These are phyloP conservation scores for Beauveria medogensis DNA, from an alignment of 2,329 filamentous ascomycete species.

Conservation along the genomic window DNA sequence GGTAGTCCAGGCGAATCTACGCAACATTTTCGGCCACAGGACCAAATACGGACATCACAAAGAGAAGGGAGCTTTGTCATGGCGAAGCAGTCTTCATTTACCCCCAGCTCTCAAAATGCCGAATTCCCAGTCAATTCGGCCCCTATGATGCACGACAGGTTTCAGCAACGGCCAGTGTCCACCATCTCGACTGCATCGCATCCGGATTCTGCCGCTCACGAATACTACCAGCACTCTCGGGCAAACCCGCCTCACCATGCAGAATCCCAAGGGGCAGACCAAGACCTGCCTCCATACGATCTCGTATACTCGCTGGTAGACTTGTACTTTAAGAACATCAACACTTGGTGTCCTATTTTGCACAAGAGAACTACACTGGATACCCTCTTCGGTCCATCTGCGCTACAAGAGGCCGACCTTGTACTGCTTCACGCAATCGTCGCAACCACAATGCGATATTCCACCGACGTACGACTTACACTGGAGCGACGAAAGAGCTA, in stretches of 20 bases:
- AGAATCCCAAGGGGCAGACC: slow-evolving; percentile 31
- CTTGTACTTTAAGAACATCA: slow-evolving; percentile 72
- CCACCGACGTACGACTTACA: slow-evolving; percentile 65
- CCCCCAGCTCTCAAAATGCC: slow-evolving; percentile 36
- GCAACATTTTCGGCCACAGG: slow-evolving; percentile 39
- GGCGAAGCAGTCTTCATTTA: slow-evolving; percentile 48
- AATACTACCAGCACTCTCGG: slow-evolving; percentile 34
- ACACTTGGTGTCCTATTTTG: slow-evolving; percentile 84
- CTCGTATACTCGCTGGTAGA: slow-evolving; percentile 65
- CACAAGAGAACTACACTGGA: slow-evolving; percentile 77
- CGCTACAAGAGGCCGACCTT: slow-evolving; percentile 71
- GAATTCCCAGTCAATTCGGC: slow-evolving; percentile 43
- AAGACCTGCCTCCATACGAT: slow-evolving; percentile 67
- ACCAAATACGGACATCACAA: slow-evolving; percentile 45
- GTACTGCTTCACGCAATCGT: slow-evolving; percentile 84
- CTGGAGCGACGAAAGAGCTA: slow-evolving; percentile 66
- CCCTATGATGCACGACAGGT: slow-evolving; percentile 41
- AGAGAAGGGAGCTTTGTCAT: slow-evolving; percentile 52
- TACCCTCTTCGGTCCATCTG: slow-evolving; percentile 67
- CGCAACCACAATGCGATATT: slow-evolving; percentile 79
- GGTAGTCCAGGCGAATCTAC: slow-evolving; percentile 44
- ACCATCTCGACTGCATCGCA: slow-evolving; percentile 32
- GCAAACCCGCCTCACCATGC: slow-evolving; percentile 11
- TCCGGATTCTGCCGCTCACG: slow-evolving; percentile 35
- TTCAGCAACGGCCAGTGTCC: slow-evolving; percentile 36